Base-by-base conservation (phyloP, 2,329 filamentous ascomycete genomes). In the Botrytis fragariae region DNA sequence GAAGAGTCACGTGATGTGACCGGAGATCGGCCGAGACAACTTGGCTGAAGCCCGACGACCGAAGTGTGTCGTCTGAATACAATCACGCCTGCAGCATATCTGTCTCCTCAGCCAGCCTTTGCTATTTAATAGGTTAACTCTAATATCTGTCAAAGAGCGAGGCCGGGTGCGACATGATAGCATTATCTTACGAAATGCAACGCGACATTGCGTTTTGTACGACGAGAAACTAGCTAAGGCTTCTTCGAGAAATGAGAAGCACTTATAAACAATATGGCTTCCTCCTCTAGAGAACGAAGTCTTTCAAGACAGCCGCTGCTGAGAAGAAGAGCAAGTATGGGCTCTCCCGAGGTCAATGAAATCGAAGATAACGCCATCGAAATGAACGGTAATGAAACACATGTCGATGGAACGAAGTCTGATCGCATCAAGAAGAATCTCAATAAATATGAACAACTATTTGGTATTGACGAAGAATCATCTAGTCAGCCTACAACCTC, bases 401-500 rank as follows among this genome's bases (percentile, higher is more conserved):
- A 48, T 18, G 9, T 73, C 51, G 73, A 73, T 39, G 72, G 76
- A 14, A 64, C 74, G 6, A 75, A 76, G n/a, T 42, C 69, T 5
- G 75, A 75, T 60, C 48, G 74, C 54, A 74, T 77, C 48, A 77
- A 74, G 71, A 77, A 75, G 65, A 78, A 72, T 65, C 74, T 75
- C 25, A 72, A 73, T 4, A 80, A 79, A 68, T 82, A 81, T 73
- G 81, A 83, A 59, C 79, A 78, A 57, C 75, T 84, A 4, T 83
- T 83, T 63, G 80, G 80, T 6, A 78, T 81, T 4, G 80, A 82
- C 67, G 82, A 82, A 71, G 79, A 82, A 71, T 76, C 79, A 3
- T 80, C 80, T 72, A 78, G 81, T 12, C 81, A 83, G 68, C 82
- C 83, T 12, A 83, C 82, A 25, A 84, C 82, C 8, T 83, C 81